A percentile compares a stretch with the other conserved stretches of the same genome.
phyloP scores from a whole-genome alignment of 495 filamentous ascomycete species.

The Xylaria scruposa region DNA sequence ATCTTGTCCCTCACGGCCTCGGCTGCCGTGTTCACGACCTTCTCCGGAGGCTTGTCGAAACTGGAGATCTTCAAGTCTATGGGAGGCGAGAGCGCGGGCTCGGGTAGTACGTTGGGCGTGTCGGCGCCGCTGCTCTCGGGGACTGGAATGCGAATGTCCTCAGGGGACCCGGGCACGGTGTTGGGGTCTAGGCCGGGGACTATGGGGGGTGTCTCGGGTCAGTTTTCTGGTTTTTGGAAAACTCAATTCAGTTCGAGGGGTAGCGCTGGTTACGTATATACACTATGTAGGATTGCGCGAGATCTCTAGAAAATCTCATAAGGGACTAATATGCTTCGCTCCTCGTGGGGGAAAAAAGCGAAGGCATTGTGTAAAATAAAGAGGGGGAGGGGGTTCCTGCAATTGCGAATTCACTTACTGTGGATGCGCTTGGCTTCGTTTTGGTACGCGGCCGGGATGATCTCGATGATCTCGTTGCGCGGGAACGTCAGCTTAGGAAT shows the following conservation, averaged over 20 bases:
- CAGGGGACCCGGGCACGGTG: constrained; percentile 70
- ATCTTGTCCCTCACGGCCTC: constrained; percentile 56
- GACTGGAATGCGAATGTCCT: constrained; percentile 85
- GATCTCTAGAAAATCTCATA: not conserved
- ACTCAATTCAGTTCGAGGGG: not conserved
- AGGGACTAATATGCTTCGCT: not conserved
- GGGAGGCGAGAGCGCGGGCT: constrained; percentile 44
- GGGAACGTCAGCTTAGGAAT: constrained; percentile 95
- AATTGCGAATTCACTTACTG: constrained; percentile 47
- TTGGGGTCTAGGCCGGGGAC: constrained; percentile 56
- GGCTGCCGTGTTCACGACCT: constrained; percentile 52
- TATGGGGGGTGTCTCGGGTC: constrained; percentile 15
- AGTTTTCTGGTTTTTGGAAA: not conserved
- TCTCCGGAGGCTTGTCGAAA: constrained; percentile 47
- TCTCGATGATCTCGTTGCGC: constrained; percentile 97
- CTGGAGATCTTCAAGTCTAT: constrained; percentile 36
- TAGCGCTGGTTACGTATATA: not conserved
- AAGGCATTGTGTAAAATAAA: not conserved
- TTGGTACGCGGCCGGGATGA: constrained; percentile 96
- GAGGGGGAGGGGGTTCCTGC: not conserved
- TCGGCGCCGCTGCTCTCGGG: constrained; percentile 47
- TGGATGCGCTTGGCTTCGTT: constrained; percentile 90
- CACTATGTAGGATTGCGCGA: not conserved
- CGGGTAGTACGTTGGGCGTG: constrained; percentile 32
- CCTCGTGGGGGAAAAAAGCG: not conserved